Evolutionary conservation across 2,329 filamentous ascomycete genomes (phyloP).

Genomic region (Beauveria brongniartii): DNA sequence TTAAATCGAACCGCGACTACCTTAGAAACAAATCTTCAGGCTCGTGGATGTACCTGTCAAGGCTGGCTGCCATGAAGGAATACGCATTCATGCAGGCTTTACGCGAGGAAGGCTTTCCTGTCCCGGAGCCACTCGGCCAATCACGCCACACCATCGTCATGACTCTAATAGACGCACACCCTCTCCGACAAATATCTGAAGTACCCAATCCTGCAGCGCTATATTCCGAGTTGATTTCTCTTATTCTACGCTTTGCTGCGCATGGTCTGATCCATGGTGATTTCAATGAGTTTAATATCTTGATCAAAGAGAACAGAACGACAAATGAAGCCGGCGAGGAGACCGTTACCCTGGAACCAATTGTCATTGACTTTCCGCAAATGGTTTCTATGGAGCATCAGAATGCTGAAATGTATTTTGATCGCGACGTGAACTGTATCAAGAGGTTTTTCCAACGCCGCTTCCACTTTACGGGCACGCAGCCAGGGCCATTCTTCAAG

Average conservation of each 20-base stretch:
- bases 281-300: constrained; percentile 98
- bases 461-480: constrained; percentile 78
- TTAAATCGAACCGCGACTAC: constrained; percentile 95
- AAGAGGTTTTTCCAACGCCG: constrained; percentile 87
- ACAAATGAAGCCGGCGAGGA: constrained; percentile 33
- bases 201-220: constrained; percentile 78
- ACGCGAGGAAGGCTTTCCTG: constrained; percentile 74
- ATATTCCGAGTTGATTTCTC: constrained; percentile 82
- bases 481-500: constrained; percentile 75
- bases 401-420: constrained; percentile 96
- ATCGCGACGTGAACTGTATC: constrained; percentile 90
- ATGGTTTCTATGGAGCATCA: constrained; percentile 93
- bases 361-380: constrained; percentile 96
- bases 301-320: constrained; percentile 67
- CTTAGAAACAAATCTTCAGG: constrained; percentile 70
- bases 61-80: constrained; percentile 88
- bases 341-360: constrained; percentile 54
- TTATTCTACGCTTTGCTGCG: constrained; percentile 76
- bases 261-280: constrained; percentile 94
- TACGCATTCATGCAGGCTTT: constrained; percentile 90
- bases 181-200: constrained; percentile 76
- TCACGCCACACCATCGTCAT: constrained; percentile 95
- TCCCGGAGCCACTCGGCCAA: constrained; percentile 81
- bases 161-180: constrained; percentile 86
- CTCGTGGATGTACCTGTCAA: constrained; percentile 97